A percentile compares a stretch with the other conserved stretches of the same genome.
phyloP scores from a whole-genome alignment of 495 filamentous ascomycete genomes.

The Choiromyces venosus region DNA sequence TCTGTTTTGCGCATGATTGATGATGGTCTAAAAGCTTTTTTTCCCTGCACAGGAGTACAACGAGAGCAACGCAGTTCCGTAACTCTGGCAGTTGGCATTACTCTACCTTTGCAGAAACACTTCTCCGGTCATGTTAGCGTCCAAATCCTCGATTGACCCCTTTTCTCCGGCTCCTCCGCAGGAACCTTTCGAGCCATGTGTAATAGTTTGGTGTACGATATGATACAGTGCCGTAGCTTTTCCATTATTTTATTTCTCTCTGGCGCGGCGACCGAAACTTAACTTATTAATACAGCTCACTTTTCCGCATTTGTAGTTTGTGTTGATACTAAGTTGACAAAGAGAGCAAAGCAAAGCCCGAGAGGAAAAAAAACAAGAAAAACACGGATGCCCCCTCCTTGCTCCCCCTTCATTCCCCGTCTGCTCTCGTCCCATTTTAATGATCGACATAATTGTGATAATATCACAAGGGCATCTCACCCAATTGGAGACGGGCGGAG shows the following conservation, averaged over 20 bases:
- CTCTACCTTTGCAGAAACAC: neutral
- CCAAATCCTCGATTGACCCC: neutral
- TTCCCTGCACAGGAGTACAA: neutral
- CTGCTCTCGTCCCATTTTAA: neutral
- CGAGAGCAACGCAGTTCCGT: neutral
- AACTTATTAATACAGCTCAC: neutral
- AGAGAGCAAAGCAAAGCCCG: neutral
- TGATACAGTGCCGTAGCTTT: neutral
- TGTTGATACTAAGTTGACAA: neutral
- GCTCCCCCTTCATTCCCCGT: neutral
- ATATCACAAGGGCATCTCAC: neutral
- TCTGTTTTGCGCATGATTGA: neutral
- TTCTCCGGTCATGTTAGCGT: neutral
- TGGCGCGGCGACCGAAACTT: neutral
- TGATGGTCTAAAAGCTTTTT: neutral
- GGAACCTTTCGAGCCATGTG: neutral
- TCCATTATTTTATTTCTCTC: neutral
- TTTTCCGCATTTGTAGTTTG: neutral
- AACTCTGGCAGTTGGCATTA: neutral
- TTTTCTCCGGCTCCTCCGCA: neutral
- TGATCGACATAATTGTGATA: slow-evolving; percentile 1
- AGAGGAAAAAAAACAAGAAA: neutral
- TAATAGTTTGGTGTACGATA: neutral
- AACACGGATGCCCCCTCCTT: neutral
- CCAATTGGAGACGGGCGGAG: neutral